phyloP scores from a whole-genome alignment of 495 filamentous ascomycete species.

The Chaetomidium leptoderma region DNA sequence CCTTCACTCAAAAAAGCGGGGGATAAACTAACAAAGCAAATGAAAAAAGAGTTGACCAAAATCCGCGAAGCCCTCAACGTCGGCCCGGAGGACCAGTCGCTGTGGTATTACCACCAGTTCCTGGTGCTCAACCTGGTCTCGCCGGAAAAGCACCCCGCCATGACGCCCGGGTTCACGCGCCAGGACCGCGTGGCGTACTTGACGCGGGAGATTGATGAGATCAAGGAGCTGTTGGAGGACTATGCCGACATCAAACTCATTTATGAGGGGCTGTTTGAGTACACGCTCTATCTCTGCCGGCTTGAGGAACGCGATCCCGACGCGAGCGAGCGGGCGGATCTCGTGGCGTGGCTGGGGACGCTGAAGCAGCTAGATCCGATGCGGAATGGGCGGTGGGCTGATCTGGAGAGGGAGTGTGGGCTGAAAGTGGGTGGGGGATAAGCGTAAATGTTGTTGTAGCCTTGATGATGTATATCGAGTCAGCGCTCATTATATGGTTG shows the following conservation, averaged over 20 bases:
- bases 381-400: constrained; percentile 63
- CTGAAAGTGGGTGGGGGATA: constrained; percentile 1
- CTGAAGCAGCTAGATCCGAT: constrained; percentile 65
- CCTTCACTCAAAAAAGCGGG: not conserved
- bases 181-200: constrained; percentile 63
- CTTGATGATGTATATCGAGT: not conserved
- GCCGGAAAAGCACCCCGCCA: constrained; percentile 43
- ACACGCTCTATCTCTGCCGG: constrained; percentile 48
- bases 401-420: constrained; percentile 48
- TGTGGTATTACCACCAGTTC: constrained; percentile 95
- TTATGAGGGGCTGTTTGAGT: constrained; percentile 69
- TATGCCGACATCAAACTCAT: constrained; percentile 76
- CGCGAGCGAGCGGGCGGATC: constrained; percentile 41
- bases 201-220: constrained; percentile 59
- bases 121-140: constrained; percentile 59
- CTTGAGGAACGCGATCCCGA: constrained; percentile 38
- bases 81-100: constrained; percentile 83
- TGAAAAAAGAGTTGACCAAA: constrained; percentile 58
- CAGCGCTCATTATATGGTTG: too few species aligned
- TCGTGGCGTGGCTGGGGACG: constrained; percentile 59
- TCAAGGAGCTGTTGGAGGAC: constrained; percentile 69
- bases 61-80: constrained; percentile 74
- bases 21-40: not conserved
- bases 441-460: not conserved
- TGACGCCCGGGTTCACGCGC: constrained; percentile 57